Percentiles rank a stretch among this genome's conserved stretches.
phyloP scores from a whole-genome alignment of 1,139 yeast genomes.

The Debaryomycetaceae sp. region DNA sequence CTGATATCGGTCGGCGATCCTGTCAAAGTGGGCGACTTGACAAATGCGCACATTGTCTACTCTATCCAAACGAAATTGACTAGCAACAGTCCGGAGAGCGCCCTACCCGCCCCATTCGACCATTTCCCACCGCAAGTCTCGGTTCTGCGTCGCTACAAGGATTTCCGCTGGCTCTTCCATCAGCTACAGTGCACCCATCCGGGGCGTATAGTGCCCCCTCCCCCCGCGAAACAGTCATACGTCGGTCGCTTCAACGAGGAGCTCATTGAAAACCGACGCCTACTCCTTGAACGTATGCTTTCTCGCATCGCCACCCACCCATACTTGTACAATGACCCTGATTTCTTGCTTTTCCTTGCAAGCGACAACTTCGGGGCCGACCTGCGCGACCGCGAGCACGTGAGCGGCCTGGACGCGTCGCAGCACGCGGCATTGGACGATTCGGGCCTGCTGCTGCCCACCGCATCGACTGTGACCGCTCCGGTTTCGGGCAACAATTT shows the following conservation, averaged over 20 bases:
- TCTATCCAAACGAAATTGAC: constrained; percentile 52
- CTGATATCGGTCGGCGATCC: constrained; percentile 84
- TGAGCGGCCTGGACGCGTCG: constrained; percentile 43
- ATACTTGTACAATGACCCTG: constrained; percentile 55
- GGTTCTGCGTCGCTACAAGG: constrained; percentile 72
- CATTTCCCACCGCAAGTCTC: constrained; percentile 15
- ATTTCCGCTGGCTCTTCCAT: constrained; percentile 80
- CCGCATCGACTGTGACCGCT: constrained; percentile 11
- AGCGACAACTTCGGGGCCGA: constrained; percentile 61
- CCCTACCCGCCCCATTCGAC: constrained; percentile 5
- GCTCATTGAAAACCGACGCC: constrained; percentile 76
- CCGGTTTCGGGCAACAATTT: constrained; percentile 14
- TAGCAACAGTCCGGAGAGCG: constrained; percentile 3
- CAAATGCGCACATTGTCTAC: constrained; percentile 84
- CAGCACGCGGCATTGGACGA: constrained; percentile 31
- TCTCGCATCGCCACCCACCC: constrained; percentile 50
- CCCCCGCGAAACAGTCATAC: constrained; percentile 85
- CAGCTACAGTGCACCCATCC: constrained; percentile 82
- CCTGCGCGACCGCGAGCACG: constrained; percentile 51
- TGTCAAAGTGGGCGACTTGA: constrained; percentile 79
- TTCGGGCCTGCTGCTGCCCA: constrained; percentile 16
- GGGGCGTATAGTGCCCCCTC: constrained; percentile 89
- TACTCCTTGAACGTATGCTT: constrained; percentile 85
- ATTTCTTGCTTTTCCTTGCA: constrained; percentile 67
- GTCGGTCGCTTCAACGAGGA: constrained; percentile 83